Evolutionary conservation across 108 stramenopile genomes (phyloP).

Genomic region (Mediolabrus comicus): DNA sequence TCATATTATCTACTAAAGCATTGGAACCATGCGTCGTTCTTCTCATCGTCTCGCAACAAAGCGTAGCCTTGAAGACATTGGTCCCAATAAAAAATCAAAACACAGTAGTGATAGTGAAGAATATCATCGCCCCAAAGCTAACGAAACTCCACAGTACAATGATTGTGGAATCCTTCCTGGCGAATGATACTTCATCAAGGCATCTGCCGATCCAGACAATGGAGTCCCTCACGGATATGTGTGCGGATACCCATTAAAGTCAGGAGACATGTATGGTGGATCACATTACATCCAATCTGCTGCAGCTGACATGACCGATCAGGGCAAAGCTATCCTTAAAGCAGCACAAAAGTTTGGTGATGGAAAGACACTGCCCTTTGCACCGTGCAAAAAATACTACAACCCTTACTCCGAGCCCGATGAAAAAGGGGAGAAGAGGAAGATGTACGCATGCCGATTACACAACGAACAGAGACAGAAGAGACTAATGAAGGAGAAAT

Average conservation of each 20-base stretch:
- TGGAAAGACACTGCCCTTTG: conserved; percentile 73
- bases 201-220: conserved; percentile 56
- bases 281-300: conserved; percentile 71
- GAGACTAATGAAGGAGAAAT: conserved; percentile 54
- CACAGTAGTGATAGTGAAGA: background rate
- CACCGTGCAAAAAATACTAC: conserved; percentile 84
- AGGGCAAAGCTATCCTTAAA: conserved; percentile 69
- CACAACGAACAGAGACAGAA: conserved; percentile 64
- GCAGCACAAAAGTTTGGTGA: conserved; percentile 72
- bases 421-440: conserved; percentile 14
- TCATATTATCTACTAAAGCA: too few species aligned
- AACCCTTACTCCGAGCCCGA: conserved; percentile 44
- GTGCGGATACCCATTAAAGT: conserved; percentile 45
- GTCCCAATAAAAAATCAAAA: background rate
- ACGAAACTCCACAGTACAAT: conserved; percentile 45
- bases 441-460: conserved; percentile 81
- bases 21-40: background rate
- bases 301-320: conserved; percentile 61
- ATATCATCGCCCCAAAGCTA: conserved; percentile 61
- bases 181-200: conserved; percentile 82
- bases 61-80: background rate
- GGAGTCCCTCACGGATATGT: conserved; percentile 83
- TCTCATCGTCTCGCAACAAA: background rate
- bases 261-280: conserved; percentile 87
- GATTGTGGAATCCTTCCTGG: conserved; percentile 84